Percentiles rank a stretch among this genome's conserved stretches.
phyloP scores from a whole-genome alignment of 2,329 filamentous ascomycete genomes.

The Alternaria arbusti region DNA sequence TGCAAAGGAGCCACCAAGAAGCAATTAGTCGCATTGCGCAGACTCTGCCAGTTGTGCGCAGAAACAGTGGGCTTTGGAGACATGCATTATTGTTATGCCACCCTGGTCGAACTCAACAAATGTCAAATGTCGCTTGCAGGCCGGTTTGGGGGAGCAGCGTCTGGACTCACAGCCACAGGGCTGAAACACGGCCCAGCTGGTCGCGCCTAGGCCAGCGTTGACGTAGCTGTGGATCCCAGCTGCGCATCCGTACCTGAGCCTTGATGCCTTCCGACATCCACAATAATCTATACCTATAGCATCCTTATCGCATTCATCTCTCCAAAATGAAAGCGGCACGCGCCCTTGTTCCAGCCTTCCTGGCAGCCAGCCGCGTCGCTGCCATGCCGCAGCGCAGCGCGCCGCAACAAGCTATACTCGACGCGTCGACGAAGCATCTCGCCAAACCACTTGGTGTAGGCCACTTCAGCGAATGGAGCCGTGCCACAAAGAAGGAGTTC shows the following conservation, averaged over 20 bases:
- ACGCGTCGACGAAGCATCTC: conserved; percentile 13
- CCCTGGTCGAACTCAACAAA: neutral
- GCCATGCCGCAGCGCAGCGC: conserved; percentile 26
- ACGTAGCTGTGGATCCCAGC: conserved; percentile 5
- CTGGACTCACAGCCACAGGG: neutral
- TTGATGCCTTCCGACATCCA: neutral
- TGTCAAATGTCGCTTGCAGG: neutral
- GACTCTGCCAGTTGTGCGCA: neutral
- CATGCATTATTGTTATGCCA: neutral
- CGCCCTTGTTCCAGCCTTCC: conserved; percentile 17
- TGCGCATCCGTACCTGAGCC: conserved; percentile 2
- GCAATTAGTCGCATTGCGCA: neutral
- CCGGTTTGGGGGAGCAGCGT: neutral
- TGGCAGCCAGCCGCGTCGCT: conserved; percentile 16
- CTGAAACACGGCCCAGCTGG: conserved; percentile 8
- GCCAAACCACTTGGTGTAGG: conserved; percentile 47
- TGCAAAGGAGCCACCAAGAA: neutral
- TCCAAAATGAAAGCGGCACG: conserved; percentile 25
- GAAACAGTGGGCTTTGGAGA: neutral
- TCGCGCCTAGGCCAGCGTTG: conserved; percentile 7
- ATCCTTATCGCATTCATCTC: conserved; percentile 1
- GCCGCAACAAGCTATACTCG: conserved; percentile 25
- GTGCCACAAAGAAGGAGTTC: conserved; percentile 55
- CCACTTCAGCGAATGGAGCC: conserved; percentile 58
- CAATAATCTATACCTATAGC: neutral